phyloP scores from a whole-genome alignment of 2,329 filamentous ascomycete species.

The Thielaviopsis punctulata region DNA sequence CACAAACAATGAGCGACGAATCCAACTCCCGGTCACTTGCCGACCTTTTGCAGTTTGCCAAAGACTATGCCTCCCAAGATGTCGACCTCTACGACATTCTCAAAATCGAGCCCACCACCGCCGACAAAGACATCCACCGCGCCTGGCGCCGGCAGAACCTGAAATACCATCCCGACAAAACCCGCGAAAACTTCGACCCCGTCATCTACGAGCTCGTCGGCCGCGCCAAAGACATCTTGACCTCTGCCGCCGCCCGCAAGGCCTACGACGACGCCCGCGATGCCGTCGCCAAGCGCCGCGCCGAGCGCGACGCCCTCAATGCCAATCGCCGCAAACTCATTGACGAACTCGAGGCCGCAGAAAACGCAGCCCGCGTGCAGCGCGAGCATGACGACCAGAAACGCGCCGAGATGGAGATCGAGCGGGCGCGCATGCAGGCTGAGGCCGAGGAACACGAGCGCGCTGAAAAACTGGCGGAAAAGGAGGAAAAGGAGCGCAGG shows the following conservation, averaged over 20 bases:
- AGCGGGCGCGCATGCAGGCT: conserved; percentile 19
- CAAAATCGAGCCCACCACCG: conserved; percentile 34
- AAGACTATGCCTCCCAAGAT: conserved; percentile 42
- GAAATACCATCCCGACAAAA: conserved; percentile 91
- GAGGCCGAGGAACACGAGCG: conserved; percentile 17
- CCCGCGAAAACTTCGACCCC: conserved; percentile 54
- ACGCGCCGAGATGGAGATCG: conserved; percentile 22
- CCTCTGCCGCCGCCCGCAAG: conserved; percentile 49
- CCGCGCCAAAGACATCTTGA: conserved; percentile 71
- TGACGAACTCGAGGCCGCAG: conserved; percentile 69
- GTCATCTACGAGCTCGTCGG: conserved; percentile 74
- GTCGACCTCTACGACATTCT: conserved; percentile 68
- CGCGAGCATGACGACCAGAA: conserved; percentile 29
- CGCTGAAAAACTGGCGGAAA: neutral
- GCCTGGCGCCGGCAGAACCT: conserved; percentile 73
- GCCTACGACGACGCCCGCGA: conserved; percentile 65
- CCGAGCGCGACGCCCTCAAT: conserved; percentile 57
- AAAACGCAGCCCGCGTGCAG: conserved; percentile 46
- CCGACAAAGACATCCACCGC: conserved; percentile 58
- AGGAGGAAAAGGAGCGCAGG: conserved; percentile 14
- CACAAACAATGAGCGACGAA: conserved; percentile 10
- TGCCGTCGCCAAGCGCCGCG: conserved; percentile 50
- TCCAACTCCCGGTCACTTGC: conserved; percentile 17
- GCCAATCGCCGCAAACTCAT: conserved; percentile 58
- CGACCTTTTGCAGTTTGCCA: conserved; percentile 34